These are phyloP conservation scores for Boletus tylopilopsis DNA, from an alignment of 768 basidiomycete genomes.

Conservation along the genomic window DNA sequence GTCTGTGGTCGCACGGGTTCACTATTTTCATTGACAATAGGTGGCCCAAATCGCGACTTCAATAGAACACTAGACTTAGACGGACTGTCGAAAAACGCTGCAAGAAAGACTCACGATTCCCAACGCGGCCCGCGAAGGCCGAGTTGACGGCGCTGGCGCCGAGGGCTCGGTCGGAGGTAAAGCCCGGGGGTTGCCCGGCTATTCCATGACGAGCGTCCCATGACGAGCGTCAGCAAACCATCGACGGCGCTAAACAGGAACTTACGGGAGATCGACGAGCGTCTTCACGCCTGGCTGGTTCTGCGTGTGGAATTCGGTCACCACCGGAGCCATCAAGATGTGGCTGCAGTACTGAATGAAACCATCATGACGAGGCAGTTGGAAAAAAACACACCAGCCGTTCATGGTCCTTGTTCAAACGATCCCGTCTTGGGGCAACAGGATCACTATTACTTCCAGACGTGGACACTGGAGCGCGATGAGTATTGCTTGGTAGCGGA, in stretches of 20 bases:
- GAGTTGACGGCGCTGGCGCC: not conserved
- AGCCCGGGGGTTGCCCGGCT: constrained; percentile 7
- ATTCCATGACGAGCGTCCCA: not conserved
- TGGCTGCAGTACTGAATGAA: constrained; percentile 17
- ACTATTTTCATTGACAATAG: constrained; percentile 18
- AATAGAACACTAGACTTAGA: not conserved
- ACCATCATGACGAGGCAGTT: not conserved
- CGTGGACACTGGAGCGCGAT: not conserved
- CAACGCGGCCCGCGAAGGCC: constrained; percentile 15
- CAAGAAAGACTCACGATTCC: constrained; percentile 12
- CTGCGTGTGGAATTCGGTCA: constrained; percentile 3
- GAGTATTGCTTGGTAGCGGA: not conserved
- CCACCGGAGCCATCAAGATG: constrained; percentile 5
- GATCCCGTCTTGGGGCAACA: constrained; percentile 15
- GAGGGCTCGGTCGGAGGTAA: constrained; percentile 12
- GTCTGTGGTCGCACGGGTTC: constrained; percentile 5
- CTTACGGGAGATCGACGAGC: constrained; percentile 19
- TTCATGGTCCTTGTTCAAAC: constrained; percentile 19
- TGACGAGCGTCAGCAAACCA: not conserved
- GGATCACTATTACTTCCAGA: constrained; percentile 22
- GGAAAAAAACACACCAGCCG: constrained; percentile 22
- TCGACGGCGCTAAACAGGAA: not conserved
- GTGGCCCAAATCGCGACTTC: constrained; percentile 34
- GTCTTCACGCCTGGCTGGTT: constrained; percentile 12
- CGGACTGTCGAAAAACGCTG: too few species aligned